Evolutionary conservation across 116 monocot genomes (phyloP).

Genomic region (Papilionanthe hybrid): DNA sequence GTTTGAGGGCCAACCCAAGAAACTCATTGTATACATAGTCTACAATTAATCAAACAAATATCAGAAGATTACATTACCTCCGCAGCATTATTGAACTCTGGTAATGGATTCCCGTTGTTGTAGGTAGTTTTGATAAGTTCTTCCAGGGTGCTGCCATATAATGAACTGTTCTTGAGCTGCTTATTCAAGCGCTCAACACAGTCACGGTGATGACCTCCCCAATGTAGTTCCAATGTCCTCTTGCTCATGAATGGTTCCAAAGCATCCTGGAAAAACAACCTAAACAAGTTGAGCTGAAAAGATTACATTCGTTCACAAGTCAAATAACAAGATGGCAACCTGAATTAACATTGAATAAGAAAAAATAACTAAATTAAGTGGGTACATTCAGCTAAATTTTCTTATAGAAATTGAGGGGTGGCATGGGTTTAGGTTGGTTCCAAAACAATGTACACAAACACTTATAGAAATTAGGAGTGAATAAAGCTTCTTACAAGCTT

Average conservation of each 20-base stretch:
- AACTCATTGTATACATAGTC: neutral
- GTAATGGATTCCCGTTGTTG: slow-evolving; percentile 92
- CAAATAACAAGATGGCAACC: too few relatives aligned
- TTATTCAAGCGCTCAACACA: slow-evolving; percentile 84
- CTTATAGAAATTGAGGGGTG: neutral
- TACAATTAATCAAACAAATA: too few relatives aligned
- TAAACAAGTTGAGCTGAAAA: neutral
- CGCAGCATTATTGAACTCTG: slow-evolving; percentile 89
- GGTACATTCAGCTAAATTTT: neutral
- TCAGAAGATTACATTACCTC: slow-evolving; percentile 37
- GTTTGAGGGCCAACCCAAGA: too few relatives aligned
- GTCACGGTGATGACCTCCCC: slow-evolving; percentile 71
- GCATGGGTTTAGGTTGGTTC: neutral
- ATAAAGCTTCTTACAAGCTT: slow-evolving; percentile 52
- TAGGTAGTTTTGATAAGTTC: slow-evolving; percentile 76
- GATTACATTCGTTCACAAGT: neutral
- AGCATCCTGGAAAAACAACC: slow-evolving; percentile 38
- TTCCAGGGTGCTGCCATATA: slow-evolving; percentile 87
- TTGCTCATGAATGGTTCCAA: slow-evolving; percentile 93
- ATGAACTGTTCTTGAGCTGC: slow-evolving; percentile 56
- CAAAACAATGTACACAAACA: neutral
- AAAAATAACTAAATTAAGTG: neutral
- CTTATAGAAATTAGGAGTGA: neutral
- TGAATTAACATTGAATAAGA: neutral
- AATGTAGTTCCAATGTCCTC: slow-evolving; percentile 78